These are phyloP conservation scores for Kwoniella dejecticola DNA, from an alignment of 768 basidiomycete genomes.

Conservation along the genomic window DNA sequence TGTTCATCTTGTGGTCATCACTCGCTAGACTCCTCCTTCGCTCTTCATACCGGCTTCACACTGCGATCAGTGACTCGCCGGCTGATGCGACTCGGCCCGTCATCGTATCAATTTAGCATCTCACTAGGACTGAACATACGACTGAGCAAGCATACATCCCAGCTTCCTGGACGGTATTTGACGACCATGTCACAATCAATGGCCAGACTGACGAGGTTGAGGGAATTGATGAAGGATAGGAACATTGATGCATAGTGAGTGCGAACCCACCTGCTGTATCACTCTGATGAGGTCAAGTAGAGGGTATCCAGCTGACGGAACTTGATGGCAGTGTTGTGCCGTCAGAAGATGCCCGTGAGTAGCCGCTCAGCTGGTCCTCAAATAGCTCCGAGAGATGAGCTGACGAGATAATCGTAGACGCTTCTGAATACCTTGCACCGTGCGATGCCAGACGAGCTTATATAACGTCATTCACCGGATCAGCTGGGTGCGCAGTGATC, in stretches of 20 bases:
- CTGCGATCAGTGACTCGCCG: no score
- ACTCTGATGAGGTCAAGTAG: not conserved
- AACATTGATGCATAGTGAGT: conserved; percentile 66
- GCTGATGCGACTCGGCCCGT: no score
- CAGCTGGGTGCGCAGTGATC: conserved; percentile 85
- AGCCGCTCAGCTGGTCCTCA: not conserved
- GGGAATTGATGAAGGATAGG: conserved; percentile 69
- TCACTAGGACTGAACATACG: no score
- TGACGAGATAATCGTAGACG: conserved; percentile 61
- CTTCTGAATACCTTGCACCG: conserved; percentile 81
- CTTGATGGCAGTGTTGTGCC: conserved; percentile 67
- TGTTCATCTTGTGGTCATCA: no score
- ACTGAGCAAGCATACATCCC: no score
- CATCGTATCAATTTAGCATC: no score
- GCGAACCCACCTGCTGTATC: not conserved
- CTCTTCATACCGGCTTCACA: no score
- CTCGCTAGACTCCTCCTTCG: no score
- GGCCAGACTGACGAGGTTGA: conserved; percentile 61
- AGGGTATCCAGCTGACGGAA: not conserved
- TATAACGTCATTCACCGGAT: conserved; percentile 92
- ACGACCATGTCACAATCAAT: conserved; percentile 1
- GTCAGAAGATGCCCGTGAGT: conserved; percentile 88
- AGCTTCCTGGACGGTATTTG: not conserved
- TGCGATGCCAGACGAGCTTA: conserved; percentile 82
- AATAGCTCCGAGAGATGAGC: no score